Base-by-base conservation (phyloP, 176 grass and related monocot species). In the Triticum dicoccoides region DNA sequence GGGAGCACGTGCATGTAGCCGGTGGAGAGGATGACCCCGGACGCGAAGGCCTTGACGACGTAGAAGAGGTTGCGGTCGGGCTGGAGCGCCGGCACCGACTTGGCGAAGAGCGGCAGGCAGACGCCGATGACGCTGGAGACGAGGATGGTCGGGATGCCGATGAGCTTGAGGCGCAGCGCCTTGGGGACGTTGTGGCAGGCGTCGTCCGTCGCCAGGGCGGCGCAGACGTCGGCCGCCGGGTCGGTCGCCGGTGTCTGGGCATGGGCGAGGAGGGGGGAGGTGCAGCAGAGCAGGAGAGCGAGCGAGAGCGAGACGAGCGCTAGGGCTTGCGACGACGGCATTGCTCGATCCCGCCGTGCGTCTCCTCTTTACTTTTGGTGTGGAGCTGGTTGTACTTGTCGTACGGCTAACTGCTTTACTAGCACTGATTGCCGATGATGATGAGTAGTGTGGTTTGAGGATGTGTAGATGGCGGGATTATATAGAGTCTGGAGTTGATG, bases 1-100 rank as follows among this genome's bases (percentile, higher is more conserved):
- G 94, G 89, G 20, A 97, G 87, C 17, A 97, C 89, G 79, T 97
- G 94, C 89, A 97, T 94, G 85, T 94, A 92, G 2, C 92, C 92
- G 8, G 94, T 97, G 66, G 80, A 71, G 37, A 97, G 87, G 90
- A 97, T 97, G 76, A 97, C 92, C 5, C 94, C 89, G 9, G 89
- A 94, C 24, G 94, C 89, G 80, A 94, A 94, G 10, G 92, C 92
- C 87, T 97, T 97, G 21, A 94, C 92, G 87, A 94, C 1, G 47
- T 84, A 66, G 85, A 97, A 97, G 76, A 97, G 82, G 80, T 90
- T 77, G 34, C 89, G 11, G 69, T 94, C 94, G 11, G 91, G 94
- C 1, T 56, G 83, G 76, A 97, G 92, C 76, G 80, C 89, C 3
- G 92, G 92, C 14, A 97, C 75, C 0, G 82, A 84, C 10, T 83